These are phyloP conservation scores for Suillus subluteus DNA, from an alignment of 768 basidiomycete species.

Conservation along the genomic window DNA sequence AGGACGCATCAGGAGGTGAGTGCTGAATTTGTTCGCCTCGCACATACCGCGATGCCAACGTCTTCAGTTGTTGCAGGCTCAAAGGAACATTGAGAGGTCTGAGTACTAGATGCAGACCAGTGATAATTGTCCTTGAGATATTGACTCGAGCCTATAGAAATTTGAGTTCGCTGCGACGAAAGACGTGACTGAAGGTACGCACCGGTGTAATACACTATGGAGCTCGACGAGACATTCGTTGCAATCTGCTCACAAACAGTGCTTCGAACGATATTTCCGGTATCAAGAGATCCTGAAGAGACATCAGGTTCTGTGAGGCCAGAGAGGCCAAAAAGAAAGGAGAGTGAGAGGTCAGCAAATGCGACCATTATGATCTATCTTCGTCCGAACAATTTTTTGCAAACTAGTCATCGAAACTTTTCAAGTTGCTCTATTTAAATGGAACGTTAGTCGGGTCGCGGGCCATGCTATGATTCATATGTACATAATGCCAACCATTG, in stretches of 20 bases:
- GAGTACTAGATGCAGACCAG: constrained; percentile 50
- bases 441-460: no score
- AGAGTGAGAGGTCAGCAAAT: background rate
- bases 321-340: background rate
- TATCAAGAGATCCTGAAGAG: background rate
- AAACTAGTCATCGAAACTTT: no score
- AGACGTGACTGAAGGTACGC: background rate
- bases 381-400: background rate
- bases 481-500: no score
- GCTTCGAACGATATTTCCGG: background rate
- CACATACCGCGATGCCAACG: constrained; percentile 48
- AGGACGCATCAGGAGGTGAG: background rate
- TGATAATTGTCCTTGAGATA: constrained; percentile 49
- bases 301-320: background rate
- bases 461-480: no score
- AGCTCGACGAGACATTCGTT: constrained; percentile 43
- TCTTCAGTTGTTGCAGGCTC: constrained; percentile 55
- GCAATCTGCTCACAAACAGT: constrained; percentile 41
- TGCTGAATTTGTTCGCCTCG: background rate
- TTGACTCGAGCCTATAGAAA: constrained; percentile 13
- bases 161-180: background rate
- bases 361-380: background rate
- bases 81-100: constrained; percentile 48
- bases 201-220: constrained; percentile 51
- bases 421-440: no score